Conservation (phyloP, 805 yeast genomes). For the Jamesozyma jinghongensis region DNA sequence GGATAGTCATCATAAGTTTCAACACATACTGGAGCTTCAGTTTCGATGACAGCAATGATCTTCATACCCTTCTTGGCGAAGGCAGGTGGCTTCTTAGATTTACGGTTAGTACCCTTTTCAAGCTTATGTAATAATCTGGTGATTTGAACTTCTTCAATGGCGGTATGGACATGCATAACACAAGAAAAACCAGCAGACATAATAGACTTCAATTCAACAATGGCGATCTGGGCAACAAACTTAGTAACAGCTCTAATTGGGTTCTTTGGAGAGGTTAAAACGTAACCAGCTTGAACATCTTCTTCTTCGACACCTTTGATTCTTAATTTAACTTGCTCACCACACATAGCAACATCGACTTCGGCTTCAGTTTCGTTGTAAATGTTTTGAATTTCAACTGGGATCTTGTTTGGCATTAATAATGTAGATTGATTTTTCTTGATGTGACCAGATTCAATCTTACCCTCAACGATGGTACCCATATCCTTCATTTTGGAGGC, state of each 20-base stretch:
- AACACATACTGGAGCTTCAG: slow-evolving; percentile 81
- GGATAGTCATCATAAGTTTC: slow-evolving; percentile 90
- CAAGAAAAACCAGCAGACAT: slow-evolving; percentile 93
- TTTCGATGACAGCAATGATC: slow-evolving; percentile 84
- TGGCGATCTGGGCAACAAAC: slow-evolving; percentile 94
- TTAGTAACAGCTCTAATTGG: slow-evolving; percentile 88
- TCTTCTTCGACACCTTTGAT: slow-evolving; percentile 96
- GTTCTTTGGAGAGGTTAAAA: slow-evolving; percentile 70
- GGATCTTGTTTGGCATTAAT: slow-evolving; percentile 84
- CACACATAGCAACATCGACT: slow-evolving; percentile 81
- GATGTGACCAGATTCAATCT: slow-evolving; percentile 91
- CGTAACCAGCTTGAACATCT: slow-evolving; percentile 86
- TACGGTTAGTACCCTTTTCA: slow-evolving; percentile 94
- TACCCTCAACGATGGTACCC: slow-evolving; percentile 98
- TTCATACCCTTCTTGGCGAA: slow-evolving; percentile 99
- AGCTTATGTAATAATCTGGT: slow-evolving; percentile 79
- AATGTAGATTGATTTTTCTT: slow-evolving; percentile 67
- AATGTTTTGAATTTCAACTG: slow-evolving; percentile 78
- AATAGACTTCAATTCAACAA: slow-evolving; percentile 92
- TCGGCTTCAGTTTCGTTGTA: slow-evolving; percentile 95
- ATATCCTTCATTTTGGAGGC: slow-evolving; percentile 91
- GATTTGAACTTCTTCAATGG: slow-evolving; percentile 89
- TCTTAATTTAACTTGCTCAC: slow-evolving; percentile 94
- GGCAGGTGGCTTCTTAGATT: slow-evolving; percentile 93
- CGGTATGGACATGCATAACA: slow-evolving; percentile 98